phyloP scores from a whole-genome alignment of 306 rosid species.

The Vachellia collinsii region DNA sequence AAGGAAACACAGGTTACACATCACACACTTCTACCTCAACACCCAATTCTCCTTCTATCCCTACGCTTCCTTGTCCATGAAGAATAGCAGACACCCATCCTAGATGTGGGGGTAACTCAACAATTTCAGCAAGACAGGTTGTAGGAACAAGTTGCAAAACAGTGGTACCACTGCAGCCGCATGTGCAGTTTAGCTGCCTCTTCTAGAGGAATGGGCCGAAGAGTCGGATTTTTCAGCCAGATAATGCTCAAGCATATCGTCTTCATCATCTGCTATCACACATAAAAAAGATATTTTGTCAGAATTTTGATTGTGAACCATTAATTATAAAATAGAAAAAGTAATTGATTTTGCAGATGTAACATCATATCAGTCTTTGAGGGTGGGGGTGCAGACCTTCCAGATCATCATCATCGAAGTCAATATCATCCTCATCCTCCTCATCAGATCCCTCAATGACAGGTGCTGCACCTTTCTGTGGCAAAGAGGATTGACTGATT shows the following conservation, averaged over 20 bases:
- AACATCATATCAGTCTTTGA: no score
- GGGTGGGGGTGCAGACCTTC: constrained; percentile 60
- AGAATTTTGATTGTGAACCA: background rate
- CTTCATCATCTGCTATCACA: constrained; percentile 80
- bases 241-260: constrained; percentile 97
- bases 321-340: background rate
- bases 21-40: constrained; percentile 29
- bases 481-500: constrained; percentile 12
- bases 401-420: constrained; percentile 88
- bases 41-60: constrained; percentile 32
- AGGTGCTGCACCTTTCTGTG: constrained; percentile 73
- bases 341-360: no score
- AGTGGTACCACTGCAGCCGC: no score
- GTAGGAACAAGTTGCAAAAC: no score
- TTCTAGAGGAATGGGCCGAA: constrained; percentile 62
- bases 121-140: no score
- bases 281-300: constrained; percentile 22
- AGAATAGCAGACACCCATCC: no score
- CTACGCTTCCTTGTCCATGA: constrained; percentile 19
- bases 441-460: constrained; percentile 67
- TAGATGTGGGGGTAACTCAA: no score
- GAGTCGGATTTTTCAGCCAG: constrained; percentile 87
- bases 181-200: constrained; percentile 46
- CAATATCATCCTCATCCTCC: constrained; percentile 83
- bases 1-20: constrained; percentile 31